These are phyloP conservation scores for Blumeriella jaapii DNA, from an alignment of 2,329 filamentous ascomycete species.

Conservation along the genomic window DNA sequence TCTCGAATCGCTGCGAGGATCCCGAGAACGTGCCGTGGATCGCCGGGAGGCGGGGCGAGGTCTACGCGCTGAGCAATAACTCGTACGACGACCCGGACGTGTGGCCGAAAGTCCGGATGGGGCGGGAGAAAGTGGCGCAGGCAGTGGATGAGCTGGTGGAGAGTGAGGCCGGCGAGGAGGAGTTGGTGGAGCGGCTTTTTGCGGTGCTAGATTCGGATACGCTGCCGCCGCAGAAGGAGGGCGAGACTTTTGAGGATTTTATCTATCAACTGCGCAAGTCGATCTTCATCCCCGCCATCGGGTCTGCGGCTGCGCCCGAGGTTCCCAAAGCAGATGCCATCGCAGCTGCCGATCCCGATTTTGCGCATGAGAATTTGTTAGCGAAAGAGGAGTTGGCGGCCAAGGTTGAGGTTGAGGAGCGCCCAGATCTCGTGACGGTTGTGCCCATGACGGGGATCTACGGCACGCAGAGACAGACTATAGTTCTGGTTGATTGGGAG, in stretches of 20 bases:
- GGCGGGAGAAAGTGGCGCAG: constrained; percentile 28
- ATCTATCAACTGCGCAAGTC: constrained; percentile 43
- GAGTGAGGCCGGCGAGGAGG: constrained; percentile 32
- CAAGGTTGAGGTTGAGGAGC: constrained; percentile 22
- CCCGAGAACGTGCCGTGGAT: constrained; percentile 47
- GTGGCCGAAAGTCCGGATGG: constrained; percentile 51
- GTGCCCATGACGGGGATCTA: constrained; percentile 48
- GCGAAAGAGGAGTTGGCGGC: constrained; percentile 27
- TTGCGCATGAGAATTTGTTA: constrained; percentile 12
- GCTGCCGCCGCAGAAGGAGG: constrained; percentile 30
- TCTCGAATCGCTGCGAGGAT: constrained; percentile 47
- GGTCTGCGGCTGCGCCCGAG: constrained; percentile 29
- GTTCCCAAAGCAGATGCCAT: constrained; percentile 31
- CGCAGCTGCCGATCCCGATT: constrained; percentile 22
- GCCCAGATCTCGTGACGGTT: constrained; percentile 29
- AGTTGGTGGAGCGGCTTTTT: constrained; percentile 41
- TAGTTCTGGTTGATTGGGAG: constrained; percentile 50
- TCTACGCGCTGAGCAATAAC: constrained; percentile 52
- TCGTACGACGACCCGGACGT: constrained; percentile 39
- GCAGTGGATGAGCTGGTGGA: constrained; percentile 33
- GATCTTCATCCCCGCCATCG: constrained; percentile 50
- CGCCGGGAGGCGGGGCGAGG: constrained; percentile 37
- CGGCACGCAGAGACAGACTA: constrained; percentile 53
- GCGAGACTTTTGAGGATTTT: constrained; percentile 39
- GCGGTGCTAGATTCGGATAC: constrained; percentile 45